These are phyloP conservation scores for Eucalyptus caleyi DNA, from an alignment of 345 rosid genomes.

Conservation along the genomic window DNA sequence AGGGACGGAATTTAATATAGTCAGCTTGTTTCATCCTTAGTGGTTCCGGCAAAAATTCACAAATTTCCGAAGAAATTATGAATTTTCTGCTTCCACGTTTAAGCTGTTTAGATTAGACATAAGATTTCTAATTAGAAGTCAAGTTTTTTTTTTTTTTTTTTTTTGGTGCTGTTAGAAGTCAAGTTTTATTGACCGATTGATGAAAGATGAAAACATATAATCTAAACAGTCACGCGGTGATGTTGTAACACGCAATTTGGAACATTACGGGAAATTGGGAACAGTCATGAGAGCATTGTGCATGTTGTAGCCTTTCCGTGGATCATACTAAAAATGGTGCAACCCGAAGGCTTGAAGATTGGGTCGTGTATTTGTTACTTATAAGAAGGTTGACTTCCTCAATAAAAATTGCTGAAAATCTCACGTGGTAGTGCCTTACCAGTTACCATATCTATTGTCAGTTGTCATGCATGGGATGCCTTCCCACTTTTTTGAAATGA, in stretches of 20 bases:
- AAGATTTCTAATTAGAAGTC: neutral
- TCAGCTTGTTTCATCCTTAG: neutral
- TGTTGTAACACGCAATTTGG: neutral
- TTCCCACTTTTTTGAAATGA: neutral
- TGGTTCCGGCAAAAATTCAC: neutral
- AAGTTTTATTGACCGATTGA: neutral
- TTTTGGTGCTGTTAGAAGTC: too few relatives aligned
- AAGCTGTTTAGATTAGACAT: neutral
- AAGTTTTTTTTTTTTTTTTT: too few relatives aligned
- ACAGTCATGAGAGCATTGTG: neutral
- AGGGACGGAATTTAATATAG: neutral
- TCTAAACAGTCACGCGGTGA: neutral
- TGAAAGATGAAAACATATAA: neutral
- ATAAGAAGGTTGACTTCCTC: accelerated
- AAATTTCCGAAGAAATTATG: neutral
- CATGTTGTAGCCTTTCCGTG: neutral
- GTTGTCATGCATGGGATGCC: neutral
- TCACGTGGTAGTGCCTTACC: neutral
- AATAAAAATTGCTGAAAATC: neutral
- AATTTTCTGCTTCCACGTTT: neutral
- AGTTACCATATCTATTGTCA: neutral
- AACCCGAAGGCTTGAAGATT: neutral
- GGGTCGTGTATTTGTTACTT: neutral
- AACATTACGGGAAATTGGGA: neutral
- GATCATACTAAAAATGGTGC: neutral